Evolutionary conservation across 352 stramenopile species (phyloP).

Genomic region (Thraustotheca clavata): DNA sequence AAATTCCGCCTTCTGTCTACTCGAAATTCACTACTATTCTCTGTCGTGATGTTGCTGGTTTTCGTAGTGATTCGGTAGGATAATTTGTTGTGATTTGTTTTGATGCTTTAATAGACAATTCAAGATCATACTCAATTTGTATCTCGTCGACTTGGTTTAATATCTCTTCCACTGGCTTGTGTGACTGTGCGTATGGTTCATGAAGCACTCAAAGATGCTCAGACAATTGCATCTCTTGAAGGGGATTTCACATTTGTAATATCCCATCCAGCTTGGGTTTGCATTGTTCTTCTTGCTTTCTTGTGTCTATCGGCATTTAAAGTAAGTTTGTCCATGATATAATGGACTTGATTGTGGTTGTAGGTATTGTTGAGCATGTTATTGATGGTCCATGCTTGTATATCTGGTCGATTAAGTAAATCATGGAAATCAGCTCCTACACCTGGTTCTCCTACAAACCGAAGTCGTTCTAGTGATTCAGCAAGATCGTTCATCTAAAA

Average conservation of each 20-base stretch:
- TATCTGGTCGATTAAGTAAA: neutral
- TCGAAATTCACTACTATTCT: conserved; percentile 93
- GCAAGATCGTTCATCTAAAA: neutral
- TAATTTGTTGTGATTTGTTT: too few species aligned
- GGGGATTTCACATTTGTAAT: conserved; percentile 9
- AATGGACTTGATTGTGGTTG: neutral
- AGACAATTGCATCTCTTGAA: conserved; percentile 28
- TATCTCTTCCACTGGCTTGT: conserved; percentile 91
- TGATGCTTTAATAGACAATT: conserved; percentile 38
- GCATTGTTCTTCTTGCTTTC: conserved; percentile 55
- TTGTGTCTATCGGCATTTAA: conserved; percentile 72
- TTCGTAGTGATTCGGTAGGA: conserved; percentile 82
- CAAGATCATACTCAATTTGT: conserved; percentile 93
- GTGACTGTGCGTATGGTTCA: conserved; percentile 82
- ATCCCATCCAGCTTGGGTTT: conserved; percentile 29
- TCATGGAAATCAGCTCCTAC: conserved; percentile 6
- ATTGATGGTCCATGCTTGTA: conserved; percentile 17
- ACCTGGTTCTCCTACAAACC: neutral
- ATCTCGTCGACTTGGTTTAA: conserved; percentile 88
- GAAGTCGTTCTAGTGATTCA: neutral
- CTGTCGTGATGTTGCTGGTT: conserved; percentile 91
- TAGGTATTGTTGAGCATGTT: conserved; percentile 18
- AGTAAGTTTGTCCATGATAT: conserved; percentile 25
- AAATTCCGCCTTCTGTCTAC: conserved; percentile 91
- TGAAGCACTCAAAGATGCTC: conserved; percentile 45